A percentile compares a stretch with the other conserved stretches of the same genome.
Conservation (phyloP, 768 basidiomycete species). For the Leucosporidium scottii region DNA sequence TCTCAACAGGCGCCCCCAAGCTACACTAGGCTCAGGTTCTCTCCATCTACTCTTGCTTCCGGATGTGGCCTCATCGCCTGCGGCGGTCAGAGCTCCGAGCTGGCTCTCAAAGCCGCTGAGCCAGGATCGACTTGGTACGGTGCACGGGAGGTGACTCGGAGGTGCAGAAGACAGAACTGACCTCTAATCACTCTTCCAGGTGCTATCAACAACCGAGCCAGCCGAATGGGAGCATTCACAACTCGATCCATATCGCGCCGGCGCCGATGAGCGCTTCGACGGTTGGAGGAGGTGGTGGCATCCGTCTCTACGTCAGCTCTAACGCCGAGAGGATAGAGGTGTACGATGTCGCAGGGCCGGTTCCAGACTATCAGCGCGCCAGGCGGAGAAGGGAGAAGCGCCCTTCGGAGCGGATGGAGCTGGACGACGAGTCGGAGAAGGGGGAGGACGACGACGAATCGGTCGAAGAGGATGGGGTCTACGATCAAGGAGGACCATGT, state of each 20-base stretch:
- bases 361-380: constrained; percentile 10
- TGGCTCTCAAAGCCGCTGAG: constrained; percentile 21
- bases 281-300: constrained; percentile 46
- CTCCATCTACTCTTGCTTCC: constrained; percentile 16
- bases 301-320: constrained; percentile 72
- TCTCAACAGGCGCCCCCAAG: background rate
- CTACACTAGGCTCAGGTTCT: constrained; percentile 29
- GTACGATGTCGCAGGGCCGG: constrained; percentile 45
- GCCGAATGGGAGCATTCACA: constrained; percentile 53
- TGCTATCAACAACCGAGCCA: background rate
- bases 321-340: constrained; percentile 77
- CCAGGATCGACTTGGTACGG: constrained; percentile 13
- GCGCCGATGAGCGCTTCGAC: constrained; percentile 6
- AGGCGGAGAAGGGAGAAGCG: background rate
- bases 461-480: constrained; percentile 44
- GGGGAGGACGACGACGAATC: background rate
- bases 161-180: background rate
- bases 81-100: constrained; percentile 35
- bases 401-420: constrained; percentile 9
- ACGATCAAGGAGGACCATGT: constrained; percentile 47
- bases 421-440: constrained; percentile 4
- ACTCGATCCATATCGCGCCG: constrained; percentile 59
- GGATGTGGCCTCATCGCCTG: constrained; percentile 32
- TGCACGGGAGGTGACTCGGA: background rate
- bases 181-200: background rate